phyloP scores from a whole-genome alignment of 441 rosid species.

The Populus hybrid region DNA sequence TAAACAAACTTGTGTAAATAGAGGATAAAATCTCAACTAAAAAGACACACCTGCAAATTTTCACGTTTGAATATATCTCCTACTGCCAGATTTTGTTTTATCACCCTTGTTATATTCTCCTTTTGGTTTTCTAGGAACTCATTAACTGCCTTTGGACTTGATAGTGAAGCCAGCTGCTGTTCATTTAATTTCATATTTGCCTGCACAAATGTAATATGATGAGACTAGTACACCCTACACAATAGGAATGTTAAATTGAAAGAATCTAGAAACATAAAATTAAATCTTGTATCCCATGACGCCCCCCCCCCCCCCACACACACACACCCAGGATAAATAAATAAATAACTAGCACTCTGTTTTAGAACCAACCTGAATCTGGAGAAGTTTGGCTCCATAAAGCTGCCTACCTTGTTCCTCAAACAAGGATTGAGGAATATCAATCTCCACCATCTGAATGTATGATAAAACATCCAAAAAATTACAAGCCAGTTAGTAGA shows the following conservation, averaged over 20 bases:
- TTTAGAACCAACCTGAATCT: conserved; percentile 60
- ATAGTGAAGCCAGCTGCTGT: conserved; percentile 72
- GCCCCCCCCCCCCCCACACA: background rate
- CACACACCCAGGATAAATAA: background rate
- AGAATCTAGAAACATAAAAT: too few relatives aligned
- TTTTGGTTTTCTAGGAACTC: conserved; percentile 72
- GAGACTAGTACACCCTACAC: conserved; percentile 4
- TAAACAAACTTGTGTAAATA: background rate
- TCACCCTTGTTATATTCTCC: conserved; percentile 62
- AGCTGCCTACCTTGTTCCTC: conserved; percentile 97
- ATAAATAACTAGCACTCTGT: background rate
- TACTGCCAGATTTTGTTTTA: conserved; percentile 86
- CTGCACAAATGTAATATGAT: conserved; percentile 36
- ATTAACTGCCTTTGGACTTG: conserved; percentile 82
- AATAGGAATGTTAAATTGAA: background rate
- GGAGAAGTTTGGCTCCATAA: conserved; percentile 81
- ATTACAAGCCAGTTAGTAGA: background rate
- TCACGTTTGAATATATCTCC: conserved; percentile 92
- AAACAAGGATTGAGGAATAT: conserved; percentile 80
- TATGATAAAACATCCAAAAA: background rate
- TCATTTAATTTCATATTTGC: conserved; percentile 75
- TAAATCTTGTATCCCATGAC: too few relatives aligned
- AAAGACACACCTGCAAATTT: conserved; percentile 74
- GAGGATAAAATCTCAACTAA: background rate
- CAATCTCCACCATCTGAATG: conserved; percentile 81